Conservation (phyloP, 2,329 filamentous ascomycete species). For the Fusarium nisikadoi region DNA sequence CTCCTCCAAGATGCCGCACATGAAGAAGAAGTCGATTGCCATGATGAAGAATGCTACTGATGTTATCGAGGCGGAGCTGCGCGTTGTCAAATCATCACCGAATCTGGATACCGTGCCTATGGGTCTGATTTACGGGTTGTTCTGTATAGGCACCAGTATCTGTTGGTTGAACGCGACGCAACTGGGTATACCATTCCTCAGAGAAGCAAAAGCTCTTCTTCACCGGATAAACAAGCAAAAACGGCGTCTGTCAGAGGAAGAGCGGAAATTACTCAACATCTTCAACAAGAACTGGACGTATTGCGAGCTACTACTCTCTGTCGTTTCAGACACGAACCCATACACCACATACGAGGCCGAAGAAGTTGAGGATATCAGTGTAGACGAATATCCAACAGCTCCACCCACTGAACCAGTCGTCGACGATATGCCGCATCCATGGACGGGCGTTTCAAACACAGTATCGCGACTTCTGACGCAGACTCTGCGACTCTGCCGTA, state of each 20-base stretch:
- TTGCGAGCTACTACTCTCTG: constrained; percentile 53
- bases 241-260: constrained; percentile 7
- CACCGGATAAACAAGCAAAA: constrained; percentile 41
- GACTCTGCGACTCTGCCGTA: constrained; percentile 51
- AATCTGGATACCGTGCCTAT: constrained; percentile 44
- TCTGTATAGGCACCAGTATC: constrained; percentile 53
- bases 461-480: constrained; percentile 49
- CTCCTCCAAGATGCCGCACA: constrained; percentile 47
- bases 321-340: constrained; percentile 49
- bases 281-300: constrained; percentile 55
- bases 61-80: constrained; percentile 49
- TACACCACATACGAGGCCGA: constrained; percentile 16
- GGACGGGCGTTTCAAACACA: constrained; percentile 52
- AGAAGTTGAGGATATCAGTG: constrained; percentile 20
- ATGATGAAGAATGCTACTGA: constrained; percentile 51
- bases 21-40: constrained; percentile 47
- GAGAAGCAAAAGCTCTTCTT: constrained; percentile 44
- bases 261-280: constrained; percentile 48
- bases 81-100: constrained; percentile 31
- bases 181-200: constrained; percentile 47
- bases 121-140: constrained; percentile 51
- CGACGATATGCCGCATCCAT: constrained; percentile 48
- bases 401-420: constrained; percentile 17
- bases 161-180: constrained; percentile 53
- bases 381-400: constrained; percentile 26